Conservation (phyloP, 352 stramenopile genomes). For the Blastocystis hominis region DNA sequence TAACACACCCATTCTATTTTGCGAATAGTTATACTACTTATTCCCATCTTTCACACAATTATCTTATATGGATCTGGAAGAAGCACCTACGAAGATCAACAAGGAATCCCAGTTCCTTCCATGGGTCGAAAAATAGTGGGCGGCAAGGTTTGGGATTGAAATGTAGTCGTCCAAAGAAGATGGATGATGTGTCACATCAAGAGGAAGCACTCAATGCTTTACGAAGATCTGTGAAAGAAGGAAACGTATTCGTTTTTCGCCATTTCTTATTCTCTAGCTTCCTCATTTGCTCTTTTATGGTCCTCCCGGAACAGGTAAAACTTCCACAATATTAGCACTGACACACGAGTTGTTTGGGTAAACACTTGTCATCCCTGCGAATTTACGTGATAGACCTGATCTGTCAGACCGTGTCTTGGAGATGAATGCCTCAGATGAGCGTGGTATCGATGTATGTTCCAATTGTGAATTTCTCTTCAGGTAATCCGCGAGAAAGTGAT, state of each 20-base stretch:
- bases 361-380: background rate
- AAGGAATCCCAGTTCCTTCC: conserved; percentile 6
- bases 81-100: background rate
- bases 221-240: conserved; percentile 43
- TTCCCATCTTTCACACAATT: too few relatives aligned
- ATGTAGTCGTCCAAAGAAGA: conserved; percentile 40
- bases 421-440: conserved; percentile 90
- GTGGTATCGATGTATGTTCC: conserved; percentile 88
- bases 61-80: background rate
- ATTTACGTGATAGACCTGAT: conserved; percentile 3
- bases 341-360: conserved; percentile 52
- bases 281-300: conserved; percentile 55
- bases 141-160: background rate
- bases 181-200: conserved; percentile 53
- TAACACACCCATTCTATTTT: too few relatives aligned
- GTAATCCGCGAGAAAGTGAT: conserved; percentile 56
- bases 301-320: conserved; percentile 58
- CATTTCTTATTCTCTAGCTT: background rate
- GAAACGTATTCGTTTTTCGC: background rate
- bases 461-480: conserved; percentile 51
- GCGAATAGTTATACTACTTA: too few relatives aligned
- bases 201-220: conserved; percentile 18
- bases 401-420: conserved; percentile 62
- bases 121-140: conserved; percentile 57
- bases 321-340: conserved; percentile 42